Percentiles rank a stretch among this genome's conserved stretches.
Conservation (phyloP, 2,329 filamentous ascomycete genomes). For the Gnomoniopsis smithogilvyi region DNA sequence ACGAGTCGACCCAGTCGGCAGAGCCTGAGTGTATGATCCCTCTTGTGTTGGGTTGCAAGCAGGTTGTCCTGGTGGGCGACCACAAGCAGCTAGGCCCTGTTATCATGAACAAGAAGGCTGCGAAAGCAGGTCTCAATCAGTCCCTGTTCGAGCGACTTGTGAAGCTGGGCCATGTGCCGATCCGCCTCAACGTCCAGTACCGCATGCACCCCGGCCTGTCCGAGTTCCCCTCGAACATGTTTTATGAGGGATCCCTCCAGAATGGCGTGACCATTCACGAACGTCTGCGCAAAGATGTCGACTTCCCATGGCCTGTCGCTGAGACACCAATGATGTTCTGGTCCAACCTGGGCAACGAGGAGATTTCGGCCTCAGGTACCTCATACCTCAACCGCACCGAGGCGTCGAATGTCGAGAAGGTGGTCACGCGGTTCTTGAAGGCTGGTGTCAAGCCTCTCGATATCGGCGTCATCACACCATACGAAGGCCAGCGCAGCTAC, state of each 20-base stretch:
- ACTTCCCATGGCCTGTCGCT: constrained; percentile 94
- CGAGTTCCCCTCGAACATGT: constrained; percentile 99
- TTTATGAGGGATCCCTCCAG: constrained; percentile 95
- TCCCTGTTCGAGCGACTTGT: constrained; percentile 97
- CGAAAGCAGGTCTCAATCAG: constrained; percentile 95
- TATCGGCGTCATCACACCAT: constrained; percentile 97
- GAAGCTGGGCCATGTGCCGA: constrained; percentile 84
- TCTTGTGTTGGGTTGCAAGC: constrained; percentile 93
- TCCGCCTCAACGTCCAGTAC: constrained; percentile 94
- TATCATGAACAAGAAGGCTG: constrained; percentile 99
- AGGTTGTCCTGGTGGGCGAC: constrained; percentile 97
- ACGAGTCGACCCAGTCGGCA: constrained; percentile 96
- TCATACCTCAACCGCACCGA: constrained; percentile 98
- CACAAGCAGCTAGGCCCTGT: constrained; percentile 97
- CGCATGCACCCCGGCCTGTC: constrained; percentile 98
- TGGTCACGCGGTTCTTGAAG: constrained; percentile 98
- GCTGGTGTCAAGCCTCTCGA: constrained; percentile 90
- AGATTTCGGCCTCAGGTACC: constrained; percentile 95
- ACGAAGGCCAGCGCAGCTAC: constrained; percentile 97
- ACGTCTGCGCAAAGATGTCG: constrained; percentile 85
- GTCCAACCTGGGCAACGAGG: constrained; percentile 96
- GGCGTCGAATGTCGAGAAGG: constrained; percentile 96
- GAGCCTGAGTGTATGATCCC: constrained; percentile 99
- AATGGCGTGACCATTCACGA: constrained; percentile 92
- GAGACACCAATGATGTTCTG: constrained; percentile 99